Evolutionary conservation across 2,329 filamentous ascomycete genomes (phyloP), one percentile per base, ranked within the genome.

Genomic region (Cytospora piceae): DNA sequence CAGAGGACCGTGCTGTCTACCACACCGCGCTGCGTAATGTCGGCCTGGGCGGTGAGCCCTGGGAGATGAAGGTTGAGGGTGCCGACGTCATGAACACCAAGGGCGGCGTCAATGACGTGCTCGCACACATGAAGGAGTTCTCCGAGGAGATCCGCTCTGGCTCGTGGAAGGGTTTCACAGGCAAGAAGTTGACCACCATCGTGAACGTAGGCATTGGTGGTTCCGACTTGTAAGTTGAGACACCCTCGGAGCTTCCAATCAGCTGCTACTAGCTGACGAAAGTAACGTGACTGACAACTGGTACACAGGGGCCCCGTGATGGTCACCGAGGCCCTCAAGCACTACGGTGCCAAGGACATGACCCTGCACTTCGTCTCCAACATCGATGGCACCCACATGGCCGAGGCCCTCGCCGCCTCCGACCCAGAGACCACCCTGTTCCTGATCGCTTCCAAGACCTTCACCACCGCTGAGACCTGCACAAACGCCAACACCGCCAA

Each of bases 381-480:
- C 86, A 98, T 99, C 76, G 95, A 99, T 77, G 95, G 95, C 72
- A 99, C 95, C 63, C 95, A 99, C 83, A 93, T 98, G 77, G 92
- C 93, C 57, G 95, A 99, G 82, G 94, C 95, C 59, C 87, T 98
- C 68, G 90, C 88, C 76, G 81, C 89, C 73, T 96, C 94, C 11
- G 89, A 99, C 78, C 94, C 94, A 58, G 95, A 99, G 83, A 97
- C 94, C 57, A 97, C 95, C n/a, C 90, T 99, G 70, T 98, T 99
- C 90, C 86, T 99, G 72, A 88, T 99, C 73, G 95, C 95, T 65
- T 98, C 94, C 80, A 99, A 99, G 90, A 99, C 95, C 69, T 99
- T 99, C 81, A 99, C 95, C 69, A 99, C 95, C 12, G 95, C 95
- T 66, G 95, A 99, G 86, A 99, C 95, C 58, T 90, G 86, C 67